Evolutionary conservation across 2,329 filamentous ascomycete genomes (phyloP).

Genomic region (Fusarium sp.): DNA sequence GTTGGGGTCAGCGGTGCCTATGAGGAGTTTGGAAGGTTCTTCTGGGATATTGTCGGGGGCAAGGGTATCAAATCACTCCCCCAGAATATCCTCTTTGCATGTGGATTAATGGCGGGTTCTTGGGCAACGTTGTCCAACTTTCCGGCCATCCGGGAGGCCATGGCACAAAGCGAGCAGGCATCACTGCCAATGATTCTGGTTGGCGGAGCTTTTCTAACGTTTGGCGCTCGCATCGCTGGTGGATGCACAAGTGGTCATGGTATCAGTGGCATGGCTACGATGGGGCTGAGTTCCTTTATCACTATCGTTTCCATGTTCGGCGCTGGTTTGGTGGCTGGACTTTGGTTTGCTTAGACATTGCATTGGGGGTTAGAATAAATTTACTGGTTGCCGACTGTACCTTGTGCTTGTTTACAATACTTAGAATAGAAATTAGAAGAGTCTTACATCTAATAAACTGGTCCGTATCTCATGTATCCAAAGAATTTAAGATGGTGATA

Average conservation of each 20-base stretch:
- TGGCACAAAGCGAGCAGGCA: not conserved
- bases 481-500: accelerated
- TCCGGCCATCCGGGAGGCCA: not conserved
- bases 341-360: not conserved
- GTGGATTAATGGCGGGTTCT: constrained; percentile 1
- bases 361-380: accelerated
- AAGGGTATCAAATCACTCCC: not conserved
- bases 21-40: not conserved
- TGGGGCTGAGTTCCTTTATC: constrained; percentile 9
- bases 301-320: constrained; percentile 9
- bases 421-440: not conserved
- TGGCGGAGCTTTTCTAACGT: not conserved
- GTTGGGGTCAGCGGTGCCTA: constrained; percentile 8
- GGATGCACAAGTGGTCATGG: constrained; percentile 20
- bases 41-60: not conserved
- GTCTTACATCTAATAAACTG: not conserved
- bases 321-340: not conserved
- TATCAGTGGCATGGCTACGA: constrained; percentile 16
- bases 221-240: constrained; percentile 10
- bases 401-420: accelerated
- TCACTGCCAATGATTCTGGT: not conserved
- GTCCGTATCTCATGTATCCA: not conserved
- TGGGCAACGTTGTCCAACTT: not conserved
- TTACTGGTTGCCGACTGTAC: not conserved
- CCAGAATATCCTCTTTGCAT: not conserved